These are phyloP conservation scores for Phaeotremella fagi DNA, from an alignment of 768 basidiomycete species.

Conservation along the genomic window DNA sequence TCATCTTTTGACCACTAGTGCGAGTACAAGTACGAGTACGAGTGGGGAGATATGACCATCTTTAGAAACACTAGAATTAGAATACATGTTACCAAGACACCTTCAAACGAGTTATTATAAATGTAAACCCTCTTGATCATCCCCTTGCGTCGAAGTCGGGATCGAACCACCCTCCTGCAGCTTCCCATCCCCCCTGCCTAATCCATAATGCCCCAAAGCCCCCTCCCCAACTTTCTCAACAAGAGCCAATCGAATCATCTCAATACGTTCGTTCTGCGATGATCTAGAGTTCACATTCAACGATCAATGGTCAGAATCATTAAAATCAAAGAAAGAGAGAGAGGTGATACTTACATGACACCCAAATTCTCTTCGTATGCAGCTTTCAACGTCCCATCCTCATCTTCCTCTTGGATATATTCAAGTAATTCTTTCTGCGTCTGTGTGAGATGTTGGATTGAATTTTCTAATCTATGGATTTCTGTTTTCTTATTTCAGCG, in stretches of 20 bases:
- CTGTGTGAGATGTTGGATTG: constrained; percentile 20
- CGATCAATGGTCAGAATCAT: not conserved
- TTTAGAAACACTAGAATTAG: too few species aligned
- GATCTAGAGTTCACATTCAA: too few species aligned
- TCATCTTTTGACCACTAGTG: constrained; percentile 22
- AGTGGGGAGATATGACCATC: too few species aligned
- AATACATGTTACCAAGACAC: too few species aligned
- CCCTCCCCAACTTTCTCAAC: constrained; percentile 34
- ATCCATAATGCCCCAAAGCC: constrained; percentile 28
- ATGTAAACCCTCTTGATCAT: not conserved
- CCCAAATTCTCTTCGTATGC: constrained; percentile 29
- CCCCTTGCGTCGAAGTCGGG: too few species aligned
- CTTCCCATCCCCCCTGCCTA: too few species aligned
- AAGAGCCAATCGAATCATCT: constrained; percentile 29
- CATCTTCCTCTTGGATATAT: constrained; percentile 12
- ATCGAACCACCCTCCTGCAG: too few species aligned
- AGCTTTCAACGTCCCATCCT: constrained; percentile 12
- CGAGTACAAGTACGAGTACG: too few species aligned
- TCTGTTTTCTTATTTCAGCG: constrained; percentile 13
- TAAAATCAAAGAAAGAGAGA: not conserved
- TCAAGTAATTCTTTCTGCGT: constrained; percentile 22
- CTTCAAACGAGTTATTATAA: not conserved
- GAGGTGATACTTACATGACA: constrained; percentile 30
- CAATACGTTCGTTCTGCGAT: constrained; percentile 35
- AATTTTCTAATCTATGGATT: constrained; percentile 30